phyloP scores from a whole-genome alignment of 2,329 filamentous ascomycete species.

The Apiospora pterosperma region DNA sequence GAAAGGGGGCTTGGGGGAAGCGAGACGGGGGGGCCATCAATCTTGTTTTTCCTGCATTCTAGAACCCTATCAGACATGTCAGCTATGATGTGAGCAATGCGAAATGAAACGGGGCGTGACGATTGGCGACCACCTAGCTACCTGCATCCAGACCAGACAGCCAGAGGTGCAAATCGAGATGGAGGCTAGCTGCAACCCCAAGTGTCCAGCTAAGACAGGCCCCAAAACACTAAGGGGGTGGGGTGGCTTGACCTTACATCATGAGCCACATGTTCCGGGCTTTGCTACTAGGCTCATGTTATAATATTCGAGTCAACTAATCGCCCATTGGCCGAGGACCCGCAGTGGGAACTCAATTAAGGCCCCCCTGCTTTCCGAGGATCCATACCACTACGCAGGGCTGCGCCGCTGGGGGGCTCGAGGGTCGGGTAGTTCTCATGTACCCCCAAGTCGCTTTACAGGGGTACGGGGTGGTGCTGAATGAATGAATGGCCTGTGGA shows the following conservation, averaged over 20 bases:
- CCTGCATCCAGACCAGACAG: not conserved
- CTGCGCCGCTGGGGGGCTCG: not conserved
- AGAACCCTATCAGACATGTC: not conserved
- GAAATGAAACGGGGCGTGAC: not conserved
- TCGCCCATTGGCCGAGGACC: not conserved
- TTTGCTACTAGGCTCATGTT: not conserved
- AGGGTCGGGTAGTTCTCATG: not conserved
- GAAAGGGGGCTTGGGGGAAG: not conserved
- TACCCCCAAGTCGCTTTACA: not conserved
- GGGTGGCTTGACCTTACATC: conserved; percentile 1
- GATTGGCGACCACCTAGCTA: not conserved
- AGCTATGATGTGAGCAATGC: not conserved
- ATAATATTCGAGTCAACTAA: not conserved
- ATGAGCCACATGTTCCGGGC: not conserved
- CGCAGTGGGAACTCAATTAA: not conserved
- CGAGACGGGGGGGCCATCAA: not conserved
- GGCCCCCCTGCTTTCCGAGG: not conserved
- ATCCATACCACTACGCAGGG: not conserved
- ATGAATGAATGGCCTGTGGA: no score
- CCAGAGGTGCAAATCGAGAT: not conserved
- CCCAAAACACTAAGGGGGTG: not conserved
- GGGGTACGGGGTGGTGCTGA: no score
- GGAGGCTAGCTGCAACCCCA: conserved; percentile 1
- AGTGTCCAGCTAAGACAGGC: not conserved
- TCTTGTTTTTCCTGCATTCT: not conserved